phyloP scores from a whole-genome alignment of 2,329 filamentous ascomycete species.

The Intubia oerlemansii region DNA sequence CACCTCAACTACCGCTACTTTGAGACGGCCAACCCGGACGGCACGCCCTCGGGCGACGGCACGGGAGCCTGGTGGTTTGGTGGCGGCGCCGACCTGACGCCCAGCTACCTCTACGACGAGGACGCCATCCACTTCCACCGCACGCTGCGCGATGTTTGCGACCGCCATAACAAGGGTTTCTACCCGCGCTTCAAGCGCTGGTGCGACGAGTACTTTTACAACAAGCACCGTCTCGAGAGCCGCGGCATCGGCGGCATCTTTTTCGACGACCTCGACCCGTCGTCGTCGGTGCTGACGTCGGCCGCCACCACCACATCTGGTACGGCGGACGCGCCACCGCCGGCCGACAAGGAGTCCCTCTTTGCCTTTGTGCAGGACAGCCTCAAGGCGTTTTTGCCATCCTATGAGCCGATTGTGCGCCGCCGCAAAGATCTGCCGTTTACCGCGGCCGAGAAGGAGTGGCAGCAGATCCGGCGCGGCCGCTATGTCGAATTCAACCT shows the following conservation, averaged over 20 bases:
- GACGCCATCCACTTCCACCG: conserved; percentile 94
- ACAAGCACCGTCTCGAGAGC: conserved; percentile 73
- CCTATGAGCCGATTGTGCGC: conserved; percentile 76
- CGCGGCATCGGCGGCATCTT: conserved; percentile 92
- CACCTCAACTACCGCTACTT: conserved; percentile 99
- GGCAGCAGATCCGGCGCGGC: conserved; percentile 90
- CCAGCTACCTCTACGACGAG: conserved; percentile 86
- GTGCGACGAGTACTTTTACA: conserved; percentile 95
- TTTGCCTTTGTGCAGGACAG: conserved; percentile 81
- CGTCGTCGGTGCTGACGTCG: conserved; percentile 21
- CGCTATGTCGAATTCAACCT: conserved; percentile 97
- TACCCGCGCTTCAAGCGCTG: conserved; percentile 92
- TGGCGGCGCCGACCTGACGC: conserved; percentile 83
- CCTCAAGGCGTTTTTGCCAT: conserved; percentile 69
- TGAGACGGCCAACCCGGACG: conserved; percentile 74
- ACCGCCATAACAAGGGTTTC: conserved; percentile 79
- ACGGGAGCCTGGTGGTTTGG: conserved; percentile 96
- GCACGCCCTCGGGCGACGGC: conserved; percentile 28
- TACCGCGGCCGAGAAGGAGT: conserved; percentile 69
- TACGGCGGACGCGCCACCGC: background rate
- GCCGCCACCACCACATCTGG: too few relatives aligned
- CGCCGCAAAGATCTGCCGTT: conserved; percentile 83
- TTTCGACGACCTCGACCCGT: conserved; percentile 88
- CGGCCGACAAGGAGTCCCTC: conserved; percentile 54
- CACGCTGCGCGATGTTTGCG: conserved; percentile 79